Base-by-base conservation (phyloP, 257 asterid species). In the Solanum okadae region DNA sequence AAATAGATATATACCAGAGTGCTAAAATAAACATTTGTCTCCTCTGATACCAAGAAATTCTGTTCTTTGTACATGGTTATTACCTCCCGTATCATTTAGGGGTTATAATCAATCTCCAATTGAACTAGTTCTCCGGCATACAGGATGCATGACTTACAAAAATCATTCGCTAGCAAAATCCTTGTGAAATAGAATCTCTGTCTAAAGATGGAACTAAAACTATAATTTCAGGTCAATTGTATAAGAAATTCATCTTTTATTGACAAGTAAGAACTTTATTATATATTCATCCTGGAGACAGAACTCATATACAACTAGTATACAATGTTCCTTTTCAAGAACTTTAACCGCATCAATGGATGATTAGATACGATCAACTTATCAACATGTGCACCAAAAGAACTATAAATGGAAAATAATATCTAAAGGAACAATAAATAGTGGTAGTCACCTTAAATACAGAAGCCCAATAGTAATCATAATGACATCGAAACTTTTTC, bases 401-500 rank as follows among this genome's bases (percentile, higher is more conserved):
- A 83, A 87, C 75, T 10, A 18, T 27, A 40, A 70, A 35, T 23
- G 84, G 31, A 40, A 77, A 83, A 86, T 23, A 72, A 5, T 31
- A 40, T 77, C 61, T 56, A 76, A 86, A 67, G 79, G 56, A 31
- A 76, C 87, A 76, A 90, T 34, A 61, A 27, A 35, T 18, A 83
- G 33, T 87, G 82, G 88, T 85, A 75, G 88, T 90, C 90, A 97
- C 99, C 99, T 97, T 91, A 91, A 97, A 95, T 22, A 97, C 95
- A 89, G 99, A 95, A 87, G 99, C 98, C 99, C 99, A 97, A 59
- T 97, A 97, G 92, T 97, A 97, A 92, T 97, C 99, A 90, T 93
- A 94, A 89, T 89, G 99, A 89, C 99, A 97, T 78, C 99, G 95
- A 76, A 93, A 96, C 86, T 93, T 97, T 91, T 92, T 95, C 65